Evolutionary conservation across 176 grass and related monocot genomes (phyloP).

Genomic region (Guadua angustifolia): DNA sequence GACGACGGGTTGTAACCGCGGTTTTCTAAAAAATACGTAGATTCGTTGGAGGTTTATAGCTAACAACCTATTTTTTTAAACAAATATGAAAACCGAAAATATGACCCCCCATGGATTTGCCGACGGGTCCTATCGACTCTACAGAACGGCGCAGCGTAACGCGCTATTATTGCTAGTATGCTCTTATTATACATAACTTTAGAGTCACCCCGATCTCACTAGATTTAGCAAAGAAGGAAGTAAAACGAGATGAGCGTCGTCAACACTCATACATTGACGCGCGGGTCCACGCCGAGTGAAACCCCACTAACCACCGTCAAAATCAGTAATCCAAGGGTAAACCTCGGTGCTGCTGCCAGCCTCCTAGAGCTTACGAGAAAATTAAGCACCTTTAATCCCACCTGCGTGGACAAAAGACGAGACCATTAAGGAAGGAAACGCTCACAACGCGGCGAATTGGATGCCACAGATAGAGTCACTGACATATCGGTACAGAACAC

Average conservation of each 20-base stretch:
- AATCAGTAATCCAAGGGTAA: not conserved
- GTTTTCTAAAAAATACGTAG: too few species aligned
- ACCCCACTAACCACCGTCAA: not conserved
- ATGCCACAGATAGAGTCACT: not conserved
- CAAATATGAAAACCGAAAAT: too few species aligned
- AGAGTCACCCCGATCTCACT: not conserved
- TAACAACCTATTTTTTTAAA: too few species aligned
- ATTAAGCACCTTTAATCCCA: not conserved
- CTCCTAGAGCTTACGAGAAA: not conserved
- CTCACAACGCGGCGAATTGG: too few species aligned
- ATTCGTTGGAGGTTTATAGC: too few species aligned
- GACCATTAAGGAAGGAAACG: not conserved
- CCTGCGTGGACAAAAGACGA: not conserved
- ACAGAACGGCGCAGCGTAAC: too few species aligned
- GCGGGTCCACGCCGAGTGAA: not conserved
- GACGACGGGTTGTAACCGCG: too few species aligned
- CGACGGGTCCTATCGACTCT: too few species aligned
- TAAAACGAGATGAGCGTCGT: not conserved
- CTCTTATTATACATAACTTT: too few species aligned
- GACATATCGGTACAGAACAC: rapidly evolving
- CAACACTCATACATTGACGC: not conserved
- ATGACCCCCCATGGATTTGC: too few species aligned
- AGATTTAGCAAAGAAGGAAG: not conserved
- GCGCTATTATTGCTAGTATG: too few species aligned
- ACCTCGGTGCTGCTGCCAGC: not conserved